Evolutionary conservation across 176 grass and related monocot genomes (phyloP), one percentile per base, ranked within the genome.

Genomic region (Rhynchospora breviuscula): DNA sequence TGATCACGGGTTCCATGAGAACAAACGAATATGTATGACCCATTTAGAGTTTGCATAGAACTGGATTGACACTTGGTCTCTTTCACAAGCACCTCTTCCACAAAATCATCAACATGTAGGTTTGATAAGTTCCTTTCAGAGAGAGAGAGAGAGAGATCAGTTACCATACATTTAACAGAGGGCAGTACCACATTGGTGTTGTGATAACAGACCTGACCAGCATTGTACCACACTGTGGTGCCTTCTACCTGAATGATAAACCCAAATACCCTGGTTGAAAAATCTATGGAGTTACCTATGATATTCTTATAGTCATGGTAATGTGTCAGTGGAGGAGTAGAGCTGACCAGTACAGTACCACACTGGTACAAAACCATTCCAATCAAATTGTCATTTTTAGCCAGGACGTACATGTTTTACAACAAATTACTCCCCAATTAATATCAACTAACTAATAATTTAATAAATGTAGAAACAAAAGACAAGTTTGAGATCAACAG

Each of bases 21-120:
- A 73, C 96, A 99, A 59, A 99, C 88, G 85, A 99, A 99, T 77
- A 99, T 87, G 90, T 90, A 95, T 22, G 89, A 99, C 64, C 89
- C 88, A 25, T 59, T 83, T 56, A 93, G 89, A 81, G 79, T 66
- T 84, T 99, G 84, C 43, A 92, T 78, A 85, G 82, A 79, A 83
- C 85, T 89, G 85, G 89, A 87, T 88, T 84, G 79, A 88, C 96
- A 99, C 35, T 93, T 87, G 59, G 48, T 63, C 81, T 99, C 93
- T 90, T 99, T 95, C 71, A 95, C 87, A 72, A 99, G 88, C 13
- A 93, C 96, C 84, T 99, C 91, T 90, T 93, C 91, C 70, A 99
- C 93, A 90, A 99, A 99, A 82, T 56, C 83, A 10, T 93, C 89
- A 3, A 93, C 91, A 77, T 95, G 91, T 78, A 85, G 86, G 85